Conservation (phyloP, 306 rosid genomes). For the Hippophae rhamnoides region DNA sequence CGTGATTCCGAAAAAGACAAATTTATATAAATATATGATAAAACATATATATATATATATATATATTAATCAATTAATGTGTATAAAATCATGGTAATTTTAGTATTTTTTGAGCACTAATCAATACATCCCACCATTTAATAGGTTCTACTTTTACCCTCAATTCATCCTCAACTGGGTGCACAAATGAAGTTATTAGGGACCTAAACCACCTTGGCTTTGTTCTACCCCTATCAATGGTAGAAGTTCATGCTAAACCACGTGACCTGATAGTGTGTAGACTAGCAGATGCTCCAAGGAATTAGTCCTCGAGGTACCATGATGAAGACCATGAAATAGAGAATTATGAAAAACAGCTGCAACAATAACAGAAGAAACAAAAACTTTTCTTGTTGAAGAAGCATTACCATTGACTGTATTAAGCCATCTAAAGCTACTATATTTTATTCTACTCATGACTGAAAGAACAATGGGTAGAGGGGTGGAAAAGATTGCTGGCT, state of each 20-base stretch:
- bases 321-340: slow-evolving; percentile 22
- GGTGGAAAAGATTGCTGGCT: slow-evolving; percentile 59
- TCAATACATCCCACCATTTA: slow-evolving; percentile 95
- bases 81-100: too few species aligned
- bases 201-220: slow-evolving; percentile 28
- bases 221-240: slow-evolving; percentile 60
- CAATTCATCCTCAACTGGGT: slow-evolving; percentile 65
- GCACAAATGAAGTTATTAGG: slow-evolving; percentile 38
- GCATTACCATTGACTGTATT: slow-evolving; percentile 50
- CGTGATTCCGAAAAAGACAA: too few species aligned
- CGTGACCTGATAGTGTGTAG: slow-evolving; percentile 23
- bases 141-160: slow-evolving; percentile 84
- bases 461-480: slow-evolving; percentile 70
- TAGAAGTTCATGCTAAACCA: background rate
- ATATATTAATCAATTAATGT: too few species aligned
- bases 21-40: too few species aligned
- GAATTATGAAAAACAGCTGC: slow-evolving; percentile 53
- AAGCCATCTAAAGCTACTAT: slow-evolving; percentile 92
- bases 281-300: slow-evolving; percentile 74
- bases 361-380: slow-evolving; percentile 85
- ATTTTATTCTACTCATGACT: slow-evolving; percentile 80
- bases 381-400: slow-evolving; percentile 52
- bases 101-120: too few species aligned
- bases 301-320: slow-evolving; percentile 33
- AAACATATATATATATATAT: too few species aligned